Conservation (phyloP, 2,329 filamentous ascomycete species). For the Stagonosporopsis chrysanthemi region DNA sequence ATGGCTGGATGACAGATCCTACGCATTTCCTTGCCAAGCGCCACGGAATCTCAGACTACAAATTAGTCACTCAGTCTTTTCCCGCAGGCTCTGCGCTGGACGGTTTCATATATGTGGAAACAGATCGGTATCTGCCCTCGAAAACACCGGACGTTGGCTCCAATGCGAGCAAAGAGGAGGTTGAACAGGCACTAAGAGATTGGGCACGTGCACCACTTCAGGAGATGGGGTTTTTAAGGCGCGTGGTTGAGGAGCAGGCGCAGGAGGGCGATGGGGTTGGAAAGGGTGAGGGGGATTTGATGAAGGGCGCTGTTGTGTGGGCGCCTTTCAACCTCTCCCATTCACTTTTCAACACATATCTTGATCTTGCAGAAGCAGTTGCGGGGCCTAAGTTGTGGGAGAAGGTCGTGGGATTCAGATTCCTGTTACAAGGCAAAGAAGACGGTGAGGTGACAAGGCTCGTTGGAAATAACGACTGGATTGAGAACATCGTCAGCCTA, state of each 20-base stretch:
- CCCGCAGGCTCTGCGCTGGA: constrained; percentile 13
- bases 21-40: constrained; percentile 65
- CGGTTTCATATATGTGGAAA: constrained; percentile 85
- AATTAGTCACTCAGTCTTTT: constrained; percentile 22
- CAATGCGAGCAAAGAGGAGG: constrained; percentile 4
- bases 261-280: constrained; percentile 69
- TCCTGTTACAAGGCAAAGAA: constrained; percentile 71
- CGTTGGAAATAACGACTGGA: constrained; percentile 45
- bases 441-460: constrained; percentile 46
- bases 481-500: constrained; percentile 65
- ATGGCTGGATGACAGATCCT: constrained; percentile 71
- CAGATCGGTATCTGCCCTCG: constrained; percentile 65
- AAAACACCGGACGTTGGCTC: constrained; percentile 9
- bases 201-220: constrained; percentile 74
- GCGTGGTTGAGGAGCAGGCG: constrained; percentile 69
- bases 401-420: constrained; percentile 80
- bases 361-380: constrained; percentile 65
- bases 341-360: constrained; percentile 68
- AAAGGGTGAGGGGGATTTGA: constrained; percentile 53
- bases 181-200: constrained; percentile 40
- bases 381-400: constrained; percentile 69
- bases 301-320: constrained; percentile 80
- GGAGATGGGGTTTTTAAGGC: constrained; percentile 74
- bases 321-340: constrained; percentile 77
- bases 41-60: constrained; percentile 71